phyloP scores from a whole-genome alignment of 1,284 basidiomycete species.

The Coniophora puteana region DNA sequence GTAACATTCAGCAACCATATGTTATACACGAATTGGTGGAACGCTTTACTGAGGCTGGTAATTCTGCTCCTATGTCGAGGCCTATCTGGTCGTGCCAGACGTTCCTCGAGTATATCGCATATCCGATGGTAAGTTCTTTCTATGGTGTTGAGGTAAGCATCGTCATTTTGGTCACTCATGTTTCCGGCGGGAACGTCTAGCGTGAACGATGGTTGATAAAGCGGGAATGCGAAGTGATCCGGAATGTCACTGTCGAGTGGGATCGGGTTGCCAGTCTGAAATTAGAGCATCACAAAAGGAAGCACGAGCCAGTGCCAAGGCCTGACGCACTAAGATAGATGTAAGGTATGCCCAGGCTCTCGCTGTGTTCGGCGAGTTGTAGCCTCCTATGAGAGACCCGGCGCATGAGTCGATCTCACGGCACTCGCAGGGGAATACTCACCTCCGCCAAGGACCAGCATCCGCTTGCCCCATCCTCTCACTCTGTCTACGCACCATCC shows the following conservation, averaged over 20 bases:
- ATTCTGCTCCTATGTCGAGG: background rate
- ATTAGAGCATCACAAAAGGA: conserved; percentile 1
- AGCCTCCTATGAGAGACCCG: conserved; percentile 60
- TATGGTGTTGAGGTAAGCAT: conserved; percentile 44
- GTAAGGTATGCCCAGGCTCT: conserved; percentile 84
- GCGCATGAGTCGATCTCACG: background rate
- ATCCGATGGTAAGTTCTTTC: conserved; percentile 24
- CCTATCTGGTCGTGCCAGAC: background rate
- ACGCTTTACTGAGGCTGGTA: background rate
- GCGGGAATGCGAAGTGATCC: conserved; percentile 62
- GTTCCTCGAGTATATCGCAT: conserved; percentile 7
- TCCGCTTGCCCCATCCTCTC: conserved; percentile 54
- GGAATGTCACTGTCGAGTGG: conserved; percentile 64
- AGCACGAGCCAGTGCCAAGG: background rate
- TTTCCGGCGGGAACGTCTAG: conserved; percentile 72
- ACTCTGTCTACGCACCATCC: conserved; percentile 64
- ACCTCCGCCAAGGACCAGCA: conserved; percentile 67
- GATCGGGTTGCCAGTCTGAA: conserved; percentile 51
- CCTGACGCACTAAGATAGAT: conserved; percentile 56
- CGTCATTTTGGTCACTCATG: conserved; percentile 69
- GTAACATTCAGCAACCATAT: background rate
- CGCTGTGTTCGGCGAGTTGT: conserved; percentile 77
- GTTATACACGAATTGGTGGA: background rate
- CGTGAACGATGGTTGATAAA: conserved; percentile 77
- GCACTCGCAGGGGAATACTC: conserved; percentile 13